Evolutionary conservation across 2,329 filamentous ascomycete species (phyloP).

Genomic region (Exophiala oligosperma): DNA sequence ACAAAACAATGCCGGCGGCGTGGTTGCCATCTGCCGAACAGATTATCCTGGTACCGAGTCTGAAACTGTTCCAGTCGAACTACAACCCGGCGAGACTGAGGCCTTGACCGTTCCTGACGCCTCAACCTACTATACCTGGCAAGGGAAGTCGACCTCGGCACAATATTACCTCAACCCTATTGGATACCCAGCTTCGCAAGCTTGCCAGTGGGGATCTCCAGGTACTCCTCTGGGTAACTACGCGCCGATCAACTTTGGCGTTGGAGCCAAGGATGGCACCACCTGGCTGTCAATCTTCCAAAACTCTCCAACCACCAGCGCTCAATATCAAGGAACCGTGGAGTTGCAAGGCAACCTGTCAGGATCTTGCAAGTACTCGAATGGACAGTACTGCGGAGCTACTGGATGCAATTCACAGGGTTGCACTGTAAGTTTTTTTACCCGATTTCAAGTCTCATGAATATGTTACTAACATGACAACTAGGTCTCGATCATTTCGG

Average conservation of each 20-base stretch:
- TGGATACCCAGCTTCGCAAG: conserved; percentile 64
- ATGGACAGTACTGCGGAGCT: conserved; percentile 61
- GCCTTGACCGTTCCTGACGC: conserved; percentile 75
- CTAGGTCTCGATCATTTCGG: conserved; percentile 51
- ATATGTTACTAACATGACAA: conserved; percentile 14
- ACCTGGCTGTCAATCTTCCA: conserved; percentile 84
- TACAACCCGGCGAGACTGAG: conserved; percentile 59
- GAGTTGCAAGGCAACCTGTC: conserved; percentile 68
- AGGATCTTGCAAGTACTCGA: conserved; percentile 64
- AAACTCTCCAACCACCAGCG: conserved; percentile 73
- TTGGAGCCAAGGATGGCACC: conserved; percentile 63
- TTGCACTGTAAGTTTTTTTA: conserved; percentile 72
- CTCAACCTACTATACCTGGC: conserved; percentile 73
- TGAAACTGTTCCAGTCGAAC: conserved; percentile 76
- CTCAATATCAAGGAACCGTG: conserved; percentile 74
- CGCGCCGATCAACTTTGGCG: conserved; percentile 82
- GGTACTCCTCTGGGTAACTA: conserved; percentile 71
- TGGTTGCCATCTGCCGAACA: conserved; percentile 82
- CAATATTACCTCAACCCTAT: conserved; percentile 96
- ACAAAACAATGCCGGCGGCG: conserved; percentile 68
- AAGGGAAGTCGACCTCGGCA: conserved; percentile 73
- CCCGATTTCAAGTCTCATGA: not conserved
- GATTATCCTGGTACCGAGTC: conserved; percentile 88
- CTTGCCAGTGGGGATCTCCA: conserved; percentile 73
- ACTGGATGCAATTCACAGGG: conserved; percentile 57